These are phyloP conservation scores for Calonectria pauciramosa DNA, from an alignment of 2,329 filamentous ascomycete genomes.

Conservation along the genomic window DNA sequence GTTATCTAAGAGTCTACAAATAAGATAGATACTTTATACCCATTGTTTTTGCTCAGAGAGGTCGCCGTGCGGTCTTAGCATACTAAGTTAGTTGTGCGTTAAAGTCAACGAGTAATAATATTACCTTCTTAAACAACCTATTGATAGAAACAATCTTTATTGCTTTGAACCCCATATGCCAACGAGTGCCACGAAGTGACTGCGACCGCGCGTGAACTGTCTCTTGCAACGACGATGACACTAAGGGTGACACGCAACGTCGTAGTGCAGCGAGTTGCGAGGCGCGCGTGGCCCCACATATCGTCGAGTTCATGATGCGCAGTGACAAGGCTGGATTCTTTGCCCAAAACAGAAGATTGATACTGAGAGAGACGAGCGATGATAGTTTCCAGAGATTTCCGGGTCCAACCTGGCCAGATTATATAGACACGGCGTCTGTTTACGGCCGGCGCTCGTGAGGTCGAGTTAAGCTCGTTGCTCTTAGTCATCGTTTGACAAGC, in stretches of 20 bases:
- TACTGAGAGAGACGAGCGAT: no score
- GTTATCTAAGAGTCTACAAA: slow-evolving; percentile 36
- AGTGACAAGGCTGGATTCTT: not conserved
- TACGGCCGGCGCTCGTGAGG: not conserved
- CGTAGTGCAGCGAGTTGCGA: not conserved
- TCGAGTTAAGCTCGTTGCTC: slow-evolving; percentile 9
- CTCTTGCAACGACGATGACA: not conserved
- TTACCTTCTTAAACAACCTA: slow-evolving; percentile 16
- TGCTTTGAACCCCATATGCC: not conserved
- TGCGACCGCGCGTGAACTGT: no score
- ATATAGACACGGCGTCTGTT: not conserved
- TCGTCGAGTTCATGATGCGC: not conserved
- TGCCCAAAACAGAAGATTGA: no score
- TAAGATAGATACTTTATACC: slow-evolving; percentile 40
- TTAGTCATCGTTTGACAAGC: slow-evolving; percentile 18
- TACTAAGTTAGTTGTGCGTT: slow-evolving; percentile 20
- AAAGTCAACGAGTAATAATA: slow-evolving; percentile 32
- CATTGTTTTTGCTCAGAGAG: slow-evolving; percentile 27
- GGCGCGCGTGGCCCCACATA: not conserved
- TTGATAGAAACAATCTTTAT: slow-evolving; percentile 9
- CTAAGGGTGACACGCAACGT: no score
- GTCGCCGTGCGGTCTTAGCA: slow-evolving; percentile 22
- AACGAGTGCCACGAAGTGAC: no score
- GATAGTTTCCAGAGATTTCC: no score
- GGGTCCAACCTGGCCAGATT: not conserved